These are phyloP conservation scores for Candida krabiensis DNA, from an alignment of 805 yeast genomes.

Conservation along the genomic window DNA sequence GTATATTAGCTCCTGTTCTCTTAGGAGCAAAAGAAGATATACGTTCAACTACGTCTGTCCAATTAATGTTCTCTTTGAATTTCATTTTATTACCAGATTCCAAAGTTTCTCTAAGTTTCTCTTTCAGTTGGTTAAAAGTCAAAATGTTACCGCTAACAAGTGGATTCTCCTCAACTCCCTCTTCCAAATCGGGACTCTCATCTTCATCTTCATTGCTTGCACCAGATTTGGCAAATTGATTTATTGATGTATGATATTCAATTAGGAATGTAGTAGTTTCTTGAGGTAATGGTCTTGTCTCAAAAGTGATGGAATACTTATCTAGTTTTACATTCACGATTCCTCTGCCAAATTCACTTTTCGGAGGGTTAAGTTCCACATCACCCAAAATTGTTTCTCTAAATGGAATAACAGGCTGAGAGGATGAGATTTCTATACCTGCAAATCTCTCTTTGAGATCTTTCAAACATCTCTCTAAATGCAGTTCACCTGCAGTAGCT, in stretches of 20 bases:
- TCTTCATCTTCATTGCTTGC: conserved; percentile 23
- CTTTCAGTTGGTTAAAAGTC: conserved; percentile 32
- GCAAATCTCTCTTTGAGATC: conserved; percentile 92
- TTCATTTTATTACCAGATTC: conserved; percentile 18
- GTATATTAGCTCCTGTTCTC: conserved; percentile 69
- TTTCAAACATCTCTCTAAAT: conserved; percentile 89
- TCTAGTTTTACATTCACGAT: conserved; percentile 51
- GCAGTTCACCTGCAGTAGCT: conserved; percentile 96
- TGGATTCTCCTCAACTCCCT: conserved; percentile 12
- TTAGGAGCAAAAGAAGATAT: conserved; percentile 77
- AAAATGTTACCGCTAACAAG: conserved; percentile 17
- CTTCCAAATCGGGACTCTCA: conserved; percentile 46
- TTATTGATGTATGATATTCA: conserved; percentile 45
- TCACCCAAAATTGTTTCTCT: conserved; percentile 71
- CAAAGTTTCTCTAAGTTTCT: conserved; percentile 30
- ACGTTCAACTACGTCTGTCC: conserved; percentile 34
- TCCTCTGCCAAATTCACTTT: conserved; percentile 50
- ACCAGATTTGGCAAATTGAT: conserved; percentile 32
- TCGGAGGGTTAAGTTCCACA: conserved; percentile 49
- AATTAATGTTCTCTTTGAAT: conserved; percentile 27
- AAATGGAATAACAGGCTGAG: conserved; percentile 93
- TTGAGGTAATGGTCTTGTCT: conserved; percentile 55
- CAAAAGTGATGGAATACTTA: conserved; percentile 41
- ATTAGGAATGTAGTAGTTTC: conserved; percentile 49
- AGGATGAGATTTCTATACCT: conserved; percentile 78